Percentiles rank a stretch among this genome's conserved stretches.
phyloP scores from a whole-genome alignment of 2,329 filamentous ascomycete species.

The Sarocladium brachiariae region DNA sequence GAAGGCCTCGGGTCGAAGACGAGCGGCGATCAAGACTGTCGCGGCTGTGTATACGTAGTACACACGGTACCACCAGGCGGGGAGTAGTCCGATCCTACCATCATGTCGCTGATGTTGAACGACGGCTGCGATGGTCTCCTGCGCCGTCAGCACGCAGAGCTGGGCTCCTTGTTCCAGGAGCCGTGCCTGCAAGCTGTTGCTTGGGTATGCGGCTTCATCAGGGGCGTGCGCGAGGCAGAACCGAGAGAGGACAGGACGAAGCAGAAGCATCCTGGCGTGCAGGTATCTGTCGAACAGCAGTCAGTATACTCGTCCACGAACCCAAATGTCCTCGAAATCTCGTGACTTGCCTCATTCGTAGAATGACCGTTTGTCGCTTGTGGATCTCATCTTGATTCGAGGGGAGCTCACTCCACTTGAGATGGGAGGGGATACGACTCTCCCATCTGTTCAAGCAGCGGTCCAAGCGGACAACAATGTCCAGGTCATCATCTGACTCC shows the following conservation, averaged over 20 bases:
- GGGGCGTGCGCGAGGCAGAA: slow-evolving; percentile 23
- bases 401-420: slow-evolving; percentile 14
- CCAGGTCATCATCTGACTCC: slow-evolving; percentile 21
- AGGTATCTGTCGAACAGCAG: slow-evolving; percentile 16
- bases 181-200: slow-evolving; percentile 19
- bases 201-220: slow-evolving; percentile 9
- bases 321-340: background rate
- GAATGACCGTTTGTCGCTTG: slow-evolving; percentile 25
- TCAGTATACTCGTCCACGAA: slow-evolving; percentile 11
- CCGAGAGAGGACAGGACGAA: slow-evolving; percentile 25
- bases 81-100: slow-evolving; percentile 25
- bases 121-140: slow-evolving; percentile 24
- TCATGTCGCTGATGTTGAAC: slow-evolving; percentile 24
- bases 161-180: slow-evolving; percentile 26
- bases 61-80: slow-evolving; percentile 33
- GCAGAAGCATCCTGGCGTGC: slow-evolving; percentile 26
- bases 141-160: slow-evolving; percentile 27
- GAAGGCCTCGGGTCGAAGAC: slow-evolving; percentile 26
- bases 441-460: slow-evolving; percentile 21
- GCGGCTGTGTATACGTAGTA: slow-evolving; percentile 31
- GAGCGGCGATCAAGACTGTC: slow-evolving; percentile 28
- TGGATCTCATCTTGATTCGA: slow-evolving; percentile 17
- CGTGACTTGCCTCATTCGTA: slow-evolving; percentile 24
- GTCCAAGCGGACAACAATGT: slow-evolving; percentile 25
- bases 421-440: slow-evolving; percentile 18